Base-by-base conservation (phyloP, 805 yeast genomes). In the Cyberlindnera sargentensis region DNA sequence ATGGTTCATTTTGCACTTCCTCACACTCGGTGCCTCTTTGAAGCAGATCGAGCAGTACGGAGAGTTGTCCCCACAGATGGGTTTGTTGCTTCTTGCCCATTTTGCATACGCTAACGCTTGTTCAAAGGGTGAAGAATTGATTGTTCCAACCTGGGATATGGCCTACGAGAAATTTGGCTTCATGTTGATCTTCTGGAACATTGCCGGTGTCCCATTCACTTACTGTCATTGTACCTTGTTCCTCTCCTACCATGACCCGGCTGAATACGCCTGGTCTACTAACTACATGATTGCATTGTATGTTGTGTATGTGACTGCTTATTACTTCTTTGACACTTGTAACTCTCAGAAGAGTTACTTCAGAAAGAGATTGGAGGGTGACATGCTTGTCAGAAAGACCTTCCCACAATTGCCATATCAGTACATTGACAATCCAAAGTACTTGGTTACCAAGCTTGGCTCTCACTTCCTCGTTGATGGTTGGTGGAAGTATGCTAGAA, bases 71-170 rank as follows among this genome's bases (percentile, higher is more conserved):
- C 78, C 89, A 34, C 95, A 88, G 66, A 81, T 87, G 37, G 70
- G 72, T 38, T 79, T 84, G 50, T 71, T 89, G 34, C 65, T 86
- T 52, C 68, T 84, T 47, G 97, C 95, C 10, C 95, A 91, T 64
- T 93, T 95, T 85, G 70, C 89, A 39, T 93, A 93, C 61, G 96
- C 95, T 48, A 91, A 93, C 60, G 96, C 97, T 3, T 91, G 98
- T 66, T 82, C 95, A 45, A 93, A 93, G 67, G 99, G 98, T 55
- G 99, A 93, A 68, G 98, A 93, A 64, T 72, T 91, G 56, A 93
- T 93, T 62, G 95, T 90, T 49, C 96, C 98, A 55, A 85, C 96
- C 20, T 93, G 99, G 98, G 99, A 93, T 65, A 91, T 93, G 97
- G 96, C 95, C 30, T 93, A 93, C 66, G 99, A 93, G 66, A 93